phyloP scores from a whole-genome alignment of 129 eudicot species.

The Glebionis coronaria region DNA sequence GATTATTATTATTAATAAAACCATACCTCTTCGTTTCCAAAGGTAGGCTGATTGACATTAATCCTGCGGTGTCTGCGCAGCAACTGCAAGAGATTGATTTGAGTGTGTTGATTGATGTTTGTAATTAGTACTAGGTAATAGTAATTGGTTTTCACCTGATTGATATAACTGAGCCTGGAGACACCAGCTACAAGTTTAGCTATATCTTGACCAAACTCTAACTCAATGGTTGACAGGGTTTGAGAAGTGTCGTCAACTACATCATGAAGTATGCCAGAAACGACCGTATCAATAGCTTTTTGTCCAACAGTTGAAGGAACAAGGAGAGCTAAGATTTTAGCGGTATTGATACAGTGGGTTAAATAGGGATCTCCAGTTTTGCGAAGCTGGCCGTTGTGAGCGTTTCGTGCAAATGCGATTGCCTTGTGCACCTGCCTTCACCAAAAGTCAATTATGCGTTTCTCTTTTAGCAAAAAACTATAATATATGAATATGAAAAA shows the following conservation, averaged over 20 bases:
- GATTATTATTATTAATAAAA: neutral
- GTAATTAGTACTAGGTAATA: no score
- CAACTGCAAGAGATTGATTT: conserved; percentile 39
- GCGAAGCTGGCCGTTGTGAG: conserved; percentile 80
- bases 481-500: no score
- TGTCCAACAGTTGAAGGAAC: conserved; percentile 73
- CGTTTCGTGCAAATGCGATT: conserved; percentile 85
- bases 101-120: no score
- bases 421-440: conserved; percentile 96
- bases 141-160: conserved; percentile 53
- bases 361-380: conserved; percentile 85
- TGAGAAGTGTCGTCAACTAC: conserved; percentile 82
- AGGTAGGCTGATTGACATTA: conserved; percentile 58
- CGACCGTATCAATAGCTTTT: conserved; percentile 83
- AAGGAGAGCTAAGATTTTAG: conserved; percentile 69
- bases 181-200: conserved; percentile 89
- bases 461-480: no score
- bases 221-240: conserved; percentile 56
- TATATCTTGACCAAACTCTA: conserved; percentile 77
- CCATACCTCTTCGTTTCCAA: conserved; percentile 83
- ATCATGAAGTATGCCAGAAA: conserved; percentile 93
- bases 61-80: conserved; percentile 89
- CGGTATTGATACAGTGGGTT: conserved; percentile 93
- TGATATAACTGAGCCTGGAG: conserved; percentile 84
- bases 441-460: neutral